Evolutionary conservation across 2,329 filamentous ascomycete species (phyloP), one percentile per base, ranked within the genome.

Genomic region (Colletotrichum tabaci): DNA sequence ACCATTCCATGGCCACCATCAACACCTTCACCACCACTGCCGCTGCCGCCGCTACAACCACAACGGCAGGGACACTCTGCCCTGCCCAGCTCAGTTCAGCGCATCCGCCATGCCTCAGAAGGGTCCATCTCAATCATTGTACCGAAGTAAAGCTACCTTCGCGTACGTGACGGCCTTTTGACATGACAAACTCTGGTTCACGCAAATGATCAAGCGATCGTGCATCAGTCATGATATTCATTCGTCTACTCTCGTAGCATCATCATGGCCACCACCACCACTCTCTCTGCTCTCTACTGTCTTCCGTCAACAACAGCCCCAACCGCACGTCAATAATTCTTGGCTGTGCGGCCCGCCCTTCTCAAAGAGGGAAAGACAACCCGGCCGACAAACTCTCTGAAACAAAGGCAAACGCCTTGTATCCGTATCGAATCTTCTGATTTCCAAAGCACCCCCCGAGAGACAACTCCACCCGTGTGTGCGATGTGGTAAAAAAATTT

Each of bases 201-300:
- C n/a, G 23, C 15, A 52, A 7, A 52, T 30, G 46, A 72, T 64
- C 58, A 55, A 72, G 58, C 58, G 65, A 69, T 72, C 53, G 65
- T 47, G 35, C 58, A 49, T 72, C 58, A 69, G 70, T 72, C 70
- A 71, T 72, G 44, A 70, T 66, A 61, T 55, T 72, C 70, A 66
- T 72, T 72, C 40, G 63, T 71, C 61, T 72, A 66, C 65, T 61
- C 40, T 72, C 55, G 67, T 72, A 72, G 61, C 44, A 60, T 66
- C 66, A 47, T 61, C 62, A 73, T 71, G 47, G 44, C 62, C 66
- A 61, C 42, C 44, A 46, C 23, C 18, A 38, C 58, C 35, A 21
- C 62, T 58, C 18, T 57, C 26, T 71, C 70, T 47, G 72, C 67
- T 73, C 70, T 42, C 65, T 61, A 63, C 58, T 56, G 40, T 63